Percentiles rank a stretch among this genome's conserved stretches.
phyloP scores from a whole-genome alignment of 495 filamentous ascomycete species.

The Xylaria longipes region DNA sequence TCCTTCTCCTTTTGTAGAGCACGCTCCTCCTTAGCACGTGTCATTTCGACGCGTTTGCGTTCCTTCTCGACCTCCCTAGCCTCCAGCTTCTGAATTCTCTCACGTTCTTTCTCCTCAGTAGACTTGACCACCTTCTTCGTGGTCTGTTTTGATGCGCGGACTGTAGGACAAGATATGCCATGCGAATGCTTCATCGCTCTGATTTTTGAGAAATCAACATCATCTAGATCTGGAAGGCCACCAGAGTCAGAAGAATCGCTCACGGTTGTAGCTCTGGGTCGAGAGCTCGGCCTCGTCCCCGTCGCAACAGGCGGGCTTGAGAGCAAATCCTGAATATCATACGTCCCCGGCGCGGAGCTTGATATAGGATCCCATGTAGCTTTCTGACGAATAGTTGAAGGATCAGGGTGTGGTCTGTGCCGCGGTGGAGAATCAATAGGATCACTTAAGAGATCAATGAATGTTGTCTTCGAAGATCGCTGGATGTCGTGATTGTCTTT shows the following conservation, averaged over 20 bases:
- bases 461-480: constrained; percentile 19
- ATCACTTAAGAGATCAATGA: constrained; percentile 41
- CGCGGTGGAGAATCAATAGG: constrained; percentile 12
- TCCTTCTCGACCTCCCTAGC: constrained; percentile 63
- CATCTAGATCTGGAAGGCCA: constrained; percentile 48
- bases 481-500: constrained; percentile 6
- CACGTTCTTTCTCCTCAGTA: constrained; percentile 42
- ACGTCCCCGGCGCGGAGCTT: constrained; percentile 50
- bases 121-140: constrained; percentile 38
- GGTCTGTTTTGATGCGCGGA: constrained; percentile 1
- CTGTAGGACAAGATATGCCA: constrained; percentile 32
- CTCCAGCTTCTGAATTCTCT: constrained; percentile 45
- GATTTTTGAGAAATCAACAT: constrained; percentile 38
- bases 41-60: constrained; percentile 55
- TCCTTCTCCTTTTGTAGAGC: constrained; percentile 69
- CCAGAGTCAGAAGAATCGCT: constrained; percentile 42
- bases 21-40: constrained; percentile 64
- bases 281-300: neutral
- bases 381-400: constrained; percentile 28
- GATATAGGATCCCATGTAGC: constrained; percentile 56
- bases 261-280: constrained; percentile 18
- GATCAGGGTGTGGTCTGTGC: constrained; percentile 16
- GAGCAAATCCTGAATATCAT: constrained; percentile 18
- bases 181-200: constrained; percentile 16
- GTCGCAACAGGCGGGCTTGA: constrained; percentile 20